Conservation (phyloP, 306 rosid genomes). For the Castanea sativa region DNA sequence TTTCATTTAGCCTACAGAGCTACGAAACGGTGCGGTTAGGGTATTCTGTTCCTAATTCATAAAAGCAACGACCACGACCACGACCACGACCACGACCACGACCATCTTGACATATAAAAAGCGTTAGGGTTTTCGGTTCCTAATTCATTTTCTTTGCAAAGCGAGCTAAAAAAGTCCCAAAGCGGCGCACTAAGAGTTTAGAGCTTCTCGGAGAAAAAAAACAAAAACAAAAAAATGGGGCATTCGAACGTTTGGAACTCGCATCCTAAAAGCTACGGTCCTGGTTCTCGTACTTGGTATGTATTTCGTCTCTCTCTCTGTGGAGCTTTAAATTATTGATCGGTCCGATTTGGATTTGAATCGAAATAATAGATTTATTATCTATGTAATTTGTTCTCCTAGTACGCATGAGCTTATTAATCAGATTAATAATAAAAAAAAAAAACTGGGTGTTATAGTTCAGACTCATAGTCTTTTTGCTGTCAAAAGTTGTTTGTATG, state of each 20-base stretch:
- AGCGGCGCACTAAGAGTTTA: not conserved
- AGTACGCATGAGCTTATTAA: no score
- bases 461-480: no score
- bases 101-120: not conserved
- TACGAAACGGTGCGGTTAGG: not conserved
- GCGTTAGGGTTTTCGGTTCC: not conserved
- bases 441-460: no score
- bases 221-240: constrained; percentile 29
- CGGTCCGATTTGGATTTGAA: not conserved
- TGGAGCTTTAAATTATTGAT: not conserved
- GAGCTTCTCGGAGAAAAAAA: not conserved
- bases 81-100: not conserved
- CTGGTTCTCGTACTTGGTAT: constrained; percentile 54
- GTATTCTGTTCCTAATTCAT: no score
- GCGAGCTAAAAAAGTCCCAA: not conserved
- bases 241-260: constrained; percentile 56
- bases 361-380: no score
- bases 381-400: no score
- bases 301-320: not conserved
- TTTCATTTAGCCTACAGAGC: no score
- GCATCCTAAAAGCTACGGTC: constrained; percentile 54
- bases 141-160: not conserved
- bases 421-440: no score
- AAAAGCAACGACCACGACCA: not conserved
- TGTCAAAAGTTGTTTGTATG: no score